A percentile compares a stretch with the other conserved stretches of the same genome.
These are phyloP conservation scores for Furcasterigmium furcatum DNA, from an alignment of 2,329 filamentous ascomycete genomes.

Conservation along the genomic window DNA sequence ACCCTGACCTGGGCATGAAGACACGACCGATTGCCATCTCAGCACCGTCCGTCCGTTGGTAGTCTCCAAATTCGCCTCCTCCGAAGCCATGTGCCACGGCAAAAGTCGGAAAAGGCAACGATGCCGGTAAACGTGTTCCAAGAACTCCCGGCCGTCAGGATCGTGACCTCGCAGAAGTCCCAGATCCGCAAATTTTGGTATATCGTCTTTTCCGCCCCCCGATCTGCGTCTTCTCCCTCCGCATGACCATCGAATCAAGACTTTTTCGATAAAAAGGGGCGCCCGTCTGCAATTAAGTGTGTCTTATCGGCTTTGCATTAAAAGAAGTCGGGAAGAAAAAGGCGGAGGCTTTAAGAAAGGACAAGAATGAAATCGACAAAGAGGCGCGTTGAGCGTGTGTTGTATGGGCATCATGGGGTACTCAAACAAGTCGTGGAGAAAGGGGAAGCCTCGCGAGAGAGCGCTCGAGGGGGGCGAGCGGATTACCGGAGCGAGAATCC, in stretches of 20 bases:
- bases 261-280: constrained; percentile 20
- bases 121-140: constrained; percentile 10
- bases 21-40: too few relatives aligned
- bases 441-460: constrained; percentile 6
- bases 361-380: constrained; percentile 41
- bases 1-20: too few relatives aligned
- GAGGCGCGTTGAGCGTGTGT: constrained; percentile 55
- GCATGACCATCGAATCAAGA: constrained; percentile 32
- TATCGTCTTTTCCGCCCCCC: constrained; percentile 7
- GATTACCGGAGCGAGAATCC: constrained; percentile 95
- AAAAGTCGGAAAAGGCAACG: not conserved
- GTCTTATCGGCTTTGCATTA: constrained; percentile 5
- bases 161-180: constrained; percentile 13
- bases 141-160: constrained; percentile 13
- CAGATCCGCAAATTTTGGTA: constrained; percentile 9
- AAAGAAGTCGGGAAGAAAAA: constrained; percentile 14
- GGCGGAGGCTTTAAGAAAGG: constrained; percentile 19
- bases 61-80: too few relatives aligned
- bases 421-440: constrained; percentile 50
- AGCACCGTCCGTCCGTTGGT: too few relatives aligned
- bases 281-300: constrained; percentile 13
- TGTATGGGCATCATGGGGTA: constrained; percentile 56
- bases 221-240: constrained; percentile 23
- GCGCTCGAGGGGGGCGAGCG: constrained; percentile 13
- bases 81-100: too few relatives aligned